Percentiles rank a stretch among this genome's conserved stretches.
These are phyloP conservation scores for Wakefieldia striispora DNA, from an alignment of 768 basidiomycete genomes.

Conservation along the genomic window DNA sequence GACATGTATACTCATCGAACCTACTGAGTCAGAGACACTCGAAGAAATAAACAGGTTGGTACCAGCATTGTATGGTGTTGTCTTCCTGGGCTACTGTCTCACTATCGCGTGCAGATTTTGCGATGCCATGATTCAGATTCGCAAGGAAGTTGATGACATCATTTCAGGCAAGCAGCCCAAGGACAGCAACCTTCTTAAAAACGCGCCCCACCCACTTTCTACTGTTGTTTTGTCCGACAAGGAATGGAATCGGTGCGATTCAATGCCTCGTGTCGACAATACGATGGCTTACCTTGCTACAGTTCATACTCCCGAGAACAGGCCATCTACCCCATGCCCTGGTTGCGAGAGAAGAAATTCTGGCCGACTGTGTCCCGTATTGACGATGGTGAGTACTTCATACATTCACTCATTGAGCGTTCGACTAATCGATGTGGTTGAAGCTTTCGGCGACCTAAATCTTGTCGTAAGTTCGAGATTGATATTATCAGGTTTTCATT, in stretches of 20 bases:
- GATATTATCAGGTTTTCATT: not conserved
- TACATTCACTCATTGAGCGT: not conserved
- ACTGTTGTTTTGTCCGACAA: slow-evolving; percentile 67
- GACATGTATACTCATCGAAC: slow-evolving; percentile 97
- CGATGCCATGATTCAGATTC: slow-evolving; percentile 97
- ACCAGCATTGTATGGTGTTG: not conserved
- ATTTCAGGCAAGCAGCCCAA: slow-evolving; percentile 83
- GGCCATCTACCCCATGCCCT: slow-evolving; percentile 88
- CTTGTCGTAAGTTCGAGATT: slow-evolving; percentile 62
- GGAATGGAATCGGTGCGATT: slow-evolving; percentile 80
- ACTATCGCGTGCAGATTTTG: slow-evolving; percentile 64
- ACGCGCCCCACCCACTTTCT: slow-evolving; percentile 89
- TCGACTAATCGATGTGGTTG: slow-evolving; percentile 8
- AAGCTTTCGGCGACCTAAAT: slow-evolving; percentile 92
- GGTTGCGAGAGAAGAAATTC: slow-evolving; percentile 87
- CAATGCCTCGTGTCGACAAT: not conserved
- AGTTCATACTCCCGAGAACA: slow-evolving; percentile 88
- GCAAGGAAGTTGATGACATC: slow-evolving; percentile 87
- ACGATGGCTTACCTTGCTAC: not conserved
- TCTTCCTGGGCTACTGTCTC: not conserved
- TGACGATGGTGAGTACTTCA: slow-evolving; percentile 76
- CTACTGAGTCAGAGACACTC: slow-evolving; percentile 92
- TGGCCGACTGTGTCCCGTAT: slow-evolving; percentile 94
- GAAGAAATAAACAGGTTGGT: slow-evolving; percentile 85
- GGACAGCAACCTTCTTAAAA: slow-evolving; percentile 89